Evolutionary conservation across 257 asterid genomes (phyloP).

Genomic region (Penstemon barbatus): DNA sequence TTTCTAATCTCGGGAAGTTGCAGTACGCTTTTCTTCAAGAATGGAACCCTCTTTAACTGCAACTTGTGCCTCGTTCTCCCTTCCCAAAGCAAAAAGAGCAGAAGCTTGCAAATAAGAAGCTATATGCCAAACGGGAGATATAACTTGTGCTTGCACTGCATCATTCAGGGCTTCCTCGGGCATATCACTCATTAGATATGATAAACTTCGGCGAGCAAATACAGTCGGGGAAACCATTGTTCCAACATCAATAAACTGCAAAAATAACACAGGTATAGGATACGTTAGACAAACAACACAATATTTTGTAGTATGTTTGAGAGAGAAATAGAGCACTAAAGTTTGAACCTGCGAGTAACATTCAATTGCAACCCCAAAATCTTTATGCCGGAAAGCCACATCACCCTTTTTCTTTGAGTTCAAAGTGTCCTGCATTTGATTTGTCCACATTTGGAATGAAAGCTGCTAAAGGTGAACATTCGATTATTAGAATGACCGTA

Average conservation of each 20-base stretch:
- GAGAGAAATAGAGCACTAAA: neutral
- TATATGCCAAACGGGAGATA: slow-evolving; percentile 73
- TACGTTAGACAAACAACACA: neutral
- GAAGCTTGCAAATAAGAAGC: slow-evolving; percentile 71
- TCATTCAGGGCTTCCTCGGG: slow-evolving; percentile 66
- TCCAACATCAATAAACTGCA: slow-evolving; percentile 72
- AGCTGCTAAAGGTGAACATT: slow-evolving; percentile 38
- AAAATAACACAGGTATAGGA: neutral
- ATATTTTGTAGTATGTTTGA: neutral
- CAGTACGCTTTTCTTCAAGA: slow-evolving; percentile 54
- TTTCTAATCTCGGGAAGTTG: slow-evolving; percentile 38
- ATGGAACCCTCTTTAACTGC: slow-evolving; percentile 70
- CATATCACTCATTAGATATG: slow-evolving; percentile 60
- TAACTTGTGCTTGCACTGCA: slow-evolving; percentile 73
- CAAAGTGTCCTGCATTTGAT: slow-evolving; percentile 74
- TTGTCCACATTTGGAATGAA: slow-evolving; percentile 78
- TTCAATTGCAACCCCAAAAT: slow-evolving; percentile 53
- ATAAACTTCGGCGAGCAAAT: slow-evolving; percentile 64
- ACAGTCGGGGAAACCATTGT: slow-evolving; percentile 76
- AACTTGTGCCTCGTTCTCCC: slow-evolving; percentile 71
- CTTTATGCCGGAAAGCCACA: slow-evolving; percentile 63
- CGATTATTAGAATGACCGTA: slow-evolving; percentile 16
- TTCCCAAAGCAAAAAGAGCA: slow-evolving; percentile 60
- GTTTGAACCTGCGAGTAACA: slow-evolving; percentile 57
- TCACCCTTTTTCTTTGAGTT: slow-evolving; percentile 72